Evolutionary conservation across 2,329 filamentous ascomycete genomes (phyloP).

Genomic region (Setomelanomma holmii): DNA sequence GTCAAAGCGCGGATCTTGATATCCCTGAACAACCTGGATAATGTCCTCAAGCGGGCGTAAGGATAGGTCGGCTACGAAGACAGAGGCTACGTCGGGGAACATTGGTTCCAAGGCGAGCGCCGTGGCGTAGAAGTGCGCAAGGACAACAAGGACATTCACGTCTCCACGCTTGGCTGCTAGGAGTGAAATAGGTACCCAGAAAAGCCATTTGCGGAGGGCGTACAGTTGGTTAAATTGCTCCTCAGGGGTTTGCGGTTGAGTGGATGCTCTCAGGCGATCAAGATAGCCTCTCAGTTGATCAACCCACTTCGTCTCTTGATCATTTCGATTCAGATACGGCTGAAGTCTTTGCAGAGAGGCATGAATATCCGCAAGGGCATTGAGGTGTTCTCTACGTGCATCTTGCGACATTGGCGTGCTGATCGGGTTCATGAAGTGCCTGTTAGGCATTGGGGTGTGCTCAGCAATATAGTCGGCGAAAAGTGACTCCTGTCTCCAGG

Average conservation of each 20-base stretch:
- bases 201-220: constrained; percentile 87
- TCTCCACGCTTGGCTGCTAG: constrained; percentile 79
- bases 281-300: constrained; percentile 57
- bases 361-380: constrained; percentile 50
- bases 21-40: constrained; percentile 70
- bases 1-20: constrained; percentile 50
- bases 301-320: constrained; percentile 57
- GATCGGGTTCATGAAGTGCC: constrained; percentile 66
- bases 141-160: constrained; percentile 78
- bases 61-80: constrained; percentile 74
- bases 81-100: constrained; percentile 88
- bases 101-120: constrained; percentile 87
- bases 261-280: constrained; percentile 52
- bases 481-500: constrained; percentile 88
- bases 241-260: constrained; percentile 63
- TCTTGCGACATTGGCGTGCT: constrained; percentile 68
- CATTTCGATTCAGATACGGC: constrained; percentile 52
- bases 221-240: constrained; percentile 92
- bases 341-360: constrained; percentile 53
- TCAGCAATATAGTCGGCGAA: constrained; percentile 83
- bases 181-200: constrained; percentile 90
- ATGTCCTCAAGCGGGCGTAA: constrained; percentile 87
- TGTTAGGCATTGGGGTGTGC: constrained; percentile 59
- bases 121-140: constrained; percentile 90
- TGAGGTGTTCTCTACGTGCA: constrained; percentile 62